Evolutionary conservation across 768 basidiomycete species (phyloP).

Genomic region (Chalciporus sphaerocephalus): DNA sequence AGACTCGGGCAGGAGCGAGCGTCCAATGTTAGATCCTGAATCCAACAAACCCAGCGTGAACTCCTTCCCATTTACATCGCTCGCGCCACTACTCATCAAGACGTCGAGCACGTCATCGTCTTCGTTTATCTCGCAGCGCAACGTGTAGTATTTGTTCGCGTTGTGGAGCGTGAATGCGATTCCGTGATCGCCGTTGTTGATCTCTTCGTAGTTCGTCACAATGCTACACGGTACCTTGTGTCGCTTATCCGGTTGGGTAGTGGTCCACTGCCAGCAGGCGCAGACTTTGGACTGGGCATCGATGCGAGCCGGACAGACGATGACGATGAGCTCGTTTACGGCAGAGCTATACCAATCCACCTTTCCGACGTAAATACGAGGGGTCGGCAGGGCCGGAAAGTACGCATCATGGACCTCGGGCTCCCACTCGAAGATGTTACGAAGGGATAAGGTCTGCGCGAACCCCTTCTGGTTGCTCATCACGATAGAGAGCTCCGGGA

Average conservation of each 20-base stretch:
- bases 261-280: neutral
- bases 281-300: neutral
- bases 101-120: neutral
- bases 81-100: neutral
- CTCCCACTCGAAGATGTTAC: neutral
- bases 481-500: neutral
- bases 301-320: neutral
- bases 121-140: neutral
- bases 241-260: neutral
- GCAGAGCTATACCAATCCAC: neutral
- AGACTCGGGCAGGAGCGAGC: neutral
- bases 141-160: neutral
- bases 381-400: neutral
- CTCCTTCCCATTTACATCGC: neutral
- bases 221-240: neutral
- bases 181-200: neutral
- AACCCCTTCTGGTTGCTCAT: neutral
- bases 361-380: neutral
- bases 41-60: neutral
- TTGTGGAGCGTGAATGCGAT: neutral
- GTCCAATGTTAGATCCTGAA: neutral
- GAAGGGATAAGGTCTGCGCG: neutral
- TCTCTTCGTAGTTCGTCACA: neutral
- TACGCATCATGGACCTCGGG: neutral
- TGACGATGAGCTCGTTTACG: neutral